phyloP scores from a whole-genome alignment of 805 yeast species.

The Saturnispora zaruensis region DNA sequence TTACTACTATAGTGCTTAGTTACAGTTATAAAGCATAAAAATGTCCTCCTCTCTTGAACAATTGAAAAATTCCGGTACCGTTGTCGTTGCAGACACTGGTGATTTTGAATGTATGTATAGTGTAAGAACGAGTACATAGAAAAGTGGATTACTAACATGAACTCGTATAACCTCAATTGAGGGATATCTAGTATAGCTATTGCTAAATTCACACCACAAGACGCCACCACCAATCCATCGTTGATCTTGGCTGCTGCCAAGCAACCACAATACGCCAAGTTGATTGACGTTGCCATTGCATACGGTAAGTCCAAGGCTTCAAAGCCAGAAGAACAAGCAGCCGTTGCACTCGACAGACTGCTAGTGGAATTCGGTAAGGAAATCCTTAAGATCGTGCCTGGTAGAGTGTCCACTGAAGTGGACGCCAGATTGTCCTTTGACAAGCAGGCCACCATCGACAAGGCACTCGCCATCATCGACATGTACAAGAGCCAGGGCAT shows the following conservation, averaged over 20 bases:
- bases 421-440: slow-evolving; percentile 97
- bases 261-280: slow-evolving; percentile 78
- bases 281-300: slow-evolving; percentile 85
- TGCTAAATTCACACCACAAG: slow-evolving; percentile 97
- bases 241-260: slow-evolving; percentile 92
- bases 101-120: slow-evolving; percentile 69
- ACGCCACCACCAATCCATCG: slow-evolving; percentile 98
- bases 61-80: slow-evolving; percentile 91
- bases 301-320: slow-evolving; percentile 65
- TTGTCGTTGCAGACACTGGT: slow-evolving; percentile 97
- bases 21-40: not conserved
- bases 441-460: slow-evolving; percentile 86
- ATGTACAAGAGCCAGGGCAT: slow-evolving; percentile 83
- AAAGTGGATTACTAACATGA: not conserved
- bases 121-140: not conserved
- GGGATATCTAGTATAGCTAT: slow-evolving; percentile 36
- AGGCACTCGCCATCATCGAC: slow-evolving; percentile 85
- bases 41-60: slow-evolving; percentile 79
- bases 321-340: slow-evolving; percentile 58
- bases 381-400: slow-evolving; percentile 92
- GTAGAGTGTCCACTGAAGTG: slow-evolving; percentile 98
- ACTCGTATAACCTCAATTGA: not conserved
- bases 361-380: slow-evolving; percentile 94
- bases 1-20: too few relatives aligned
- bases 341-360: slow-evolving; percentile 80